These are phyloP conservation scores for Rosa persica DNA, from an alignment of 306 rosid genomes.

Conservation along the genomic window DNA sequence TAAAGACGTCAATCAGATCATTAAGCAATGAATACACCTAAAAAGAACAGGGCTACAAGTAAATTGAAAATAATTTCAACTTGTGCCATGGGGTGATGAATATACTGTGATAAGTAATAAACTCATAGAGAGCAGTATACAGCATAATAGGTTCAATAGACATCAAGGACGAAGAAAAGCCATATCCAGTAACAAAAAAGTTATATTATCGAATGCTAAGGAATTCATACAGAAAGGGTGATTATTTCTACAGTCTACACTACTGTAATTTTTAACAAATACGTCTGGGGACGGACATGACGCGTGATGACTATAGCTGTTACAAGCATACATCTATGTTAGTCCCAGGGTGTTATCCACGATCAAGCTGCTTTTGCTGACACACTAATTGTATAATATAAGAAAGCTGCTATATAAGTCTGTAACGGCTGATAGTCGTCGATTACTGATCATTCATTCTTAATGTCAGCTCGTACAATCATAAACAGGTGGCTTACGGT, in stretches of 20 bases:
- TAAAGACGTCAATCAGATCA: background rate
- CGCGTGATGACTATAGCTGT: background rate
- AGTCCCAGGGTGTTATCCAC: background rate
- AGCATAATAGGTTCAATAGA: background rate
- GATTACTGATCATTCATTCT: too few relatives aligned
- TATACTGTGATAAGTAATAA: background rate
- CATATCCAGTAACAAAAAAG: too few relatives aligned
- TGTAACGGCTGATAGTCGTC: background rate
- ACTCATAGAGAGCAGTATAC: background rate
- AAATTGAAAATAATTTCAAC: background rate
- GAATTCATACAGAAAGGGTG: background rate
- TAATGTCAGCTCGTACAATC: too few relatives aligned
- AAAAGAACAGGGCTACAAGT: background rate
- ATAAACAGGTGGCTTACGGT: background rate
- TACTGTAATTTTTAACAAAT: background rate
- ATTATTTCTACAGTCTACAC: background rate
- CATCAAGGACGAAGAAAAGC: background rate
- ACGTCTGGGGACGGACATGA: background rate
- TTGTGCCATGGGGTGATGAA: background rate
- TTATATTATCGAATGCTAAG: too few relatives aligned
- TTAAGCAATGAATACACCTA: background rate
- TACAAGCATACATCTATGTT: background rate
- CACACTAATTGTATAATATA: too few relatives aligned
- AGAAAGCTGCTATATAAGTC: background rate
- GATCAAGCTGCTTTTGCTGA: background rate